Evolutionary conservation across 305 asterid genomes (phyloP), one percentile per base, ranked within the genome.

Genomic region (Andrographis paniculata): DNA sequence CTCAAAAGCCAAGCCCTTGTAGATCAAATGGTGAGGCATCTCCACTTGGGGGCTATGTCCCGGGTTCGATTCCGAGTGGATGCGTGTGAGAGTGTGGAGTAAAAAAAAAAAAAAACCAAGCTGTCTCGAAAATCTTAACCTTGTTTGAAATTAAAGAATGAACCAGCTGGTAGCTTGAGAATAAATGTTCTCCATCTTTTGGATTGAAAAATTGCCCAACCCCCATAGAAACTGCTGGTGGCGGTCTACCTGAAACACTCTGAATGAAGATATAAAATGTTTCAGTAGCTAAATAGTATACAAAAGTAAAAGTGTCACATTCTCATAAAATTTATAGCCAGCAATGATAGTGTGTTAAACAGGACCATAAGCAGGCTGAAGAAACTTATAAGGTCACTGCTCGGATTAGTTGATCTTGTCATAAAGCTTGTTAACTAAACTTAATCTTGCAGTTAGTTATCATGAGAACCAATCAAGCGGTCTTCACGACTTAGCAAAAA

Each of bases 181-280:
- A 75, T 17, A 57, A 52, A 48, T 59, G 66, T 61, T 84, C 74
- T 55, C 97, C 95, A 55, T 79, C 86, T 58, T 71, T 63, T 56
- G 79, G 80, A 62, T 79, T 68, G 61, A 87, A 92, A 79, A 92
- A 92, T 58, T 92, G 99, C 55, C 97, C 99, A 35, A 87, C 83
- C 63, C 97, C 99, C 99, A 92, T 92, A 59, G 99, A 92, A 62
- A 85, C 74, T 14, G 94, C 94, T 18, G 99, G 99, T 45, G 97
- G 97, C 58, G 99, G 97, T 73, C 97, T 73, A 44, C 97, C 99
- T 53, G 97, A 92, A 62, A 87, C 62, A 71, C 93, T 72, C 95
- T 92, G 83, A 54, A 59, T 92, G 83, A 54, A 59, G 53, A 73
- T 48, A 45, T 50, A 35, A 70, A 58, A 52, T 62, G 45, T 47